phyloP scores from a whole-genome alignment of 768 basidiomycete genomes.

The Naganishia antarctica region DNA sequence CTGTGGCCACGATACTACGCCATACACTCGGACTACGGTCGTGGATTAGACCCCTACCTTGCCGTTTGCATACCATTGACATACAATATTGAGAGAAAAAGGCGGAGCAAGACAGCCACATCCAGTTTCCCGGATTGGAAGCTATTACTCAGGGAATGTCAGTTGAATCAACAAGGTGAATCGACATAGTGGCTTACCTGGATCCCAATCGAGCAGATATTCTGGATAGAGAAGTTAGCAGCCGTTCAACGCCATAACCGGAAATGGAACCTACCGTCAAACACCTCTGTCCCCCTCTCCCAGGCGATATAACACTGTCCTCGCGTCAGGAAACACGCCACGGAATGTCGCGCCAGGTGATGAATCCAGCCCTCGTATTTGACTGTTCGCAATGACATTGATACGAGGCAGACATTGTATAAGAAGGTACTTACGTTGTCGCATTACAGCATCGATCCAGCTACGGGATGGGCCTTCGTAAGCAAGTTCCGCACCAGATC shows the following conservation, averaged over 20 bases:
- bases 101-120: constrained; percentile 50
- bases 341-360: constrained; percentile 49
- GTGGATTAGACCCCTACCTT: neutral
- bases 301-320: constrained; percentile 51
- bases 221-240: constrained; percentile 30
- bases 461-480: constrained; percentile 22
- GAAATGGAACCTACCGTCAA: constrained; percentile 43
- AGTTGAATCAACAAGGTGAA: neutral
- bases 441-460: constrained; percentile 49
- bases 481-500: neutral
- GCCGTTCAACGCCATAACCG: constrained; percentile 4
- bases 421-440: constrained; percentile 33
- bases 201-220: constrained; percentile 51
- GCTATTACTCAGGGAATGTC: neutral
- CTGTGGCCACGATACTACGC: constrained; percentile 44
- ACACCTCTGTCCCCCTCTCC: constrained; percentile 52
- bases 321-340: constrained; percentile 51
- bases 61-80: constrained; percentile 26
- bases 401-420: neutral
- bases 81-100: constrained; percentile 48
- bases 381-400: constrained; percentile 21
- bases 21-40: constrained; percentile 42
- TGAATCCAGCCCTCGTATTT: constrained; percentile 51
- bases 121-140: constrained; percentile 48
- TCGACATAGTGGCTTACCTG: constrained; percentile 29